phyloP scores from a whole-genome alignment of 352 stramenopile genomes.

The Phytophthora tubulina region DNA sequence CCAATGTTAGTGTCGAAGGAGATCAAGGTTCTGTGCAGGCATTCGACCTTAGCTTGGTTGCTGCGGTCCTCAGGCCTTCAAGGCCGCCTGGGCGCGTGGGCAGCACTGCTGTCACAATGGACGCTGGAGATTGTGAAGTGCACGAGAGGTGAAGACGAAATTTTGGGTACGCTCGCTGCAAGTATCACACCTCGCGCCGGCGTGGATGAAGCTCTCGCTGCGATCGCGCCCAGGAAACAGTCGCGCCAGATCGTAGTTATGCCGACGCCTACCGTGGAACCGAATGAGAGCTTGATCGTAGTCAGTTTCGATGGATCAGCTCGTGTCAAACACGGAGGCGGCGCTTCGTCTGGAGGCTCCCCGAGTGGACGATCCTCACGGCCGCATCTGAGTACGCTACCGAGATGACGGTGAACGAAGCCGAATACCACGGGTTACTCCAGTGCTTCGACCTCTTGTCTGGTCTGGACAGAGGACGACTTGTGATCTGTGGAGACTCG shows the following conservation, averaged over 20 bases:
- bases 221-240: no score
- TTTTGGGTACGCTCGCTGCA: no score
- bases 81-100: no score
- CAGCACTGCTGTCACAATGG: no score
- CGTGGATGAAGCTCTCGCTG: no score
- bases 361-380: background rate
- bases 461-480: background rate
- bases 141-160: no score
- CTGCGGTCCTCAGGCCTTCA: background rate
- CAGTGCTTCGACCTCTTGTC: background rate
- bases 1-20: background rate
- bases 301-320: background rate
- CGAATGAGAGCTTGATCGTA: no score
- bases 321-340: background rate
- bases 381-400: background rate
- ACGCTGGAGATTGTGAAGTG: no score
- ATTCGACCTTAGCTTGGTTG: background rate
- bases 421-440: no score
- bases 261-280: no score
- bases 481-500: constrained; percentile 15
- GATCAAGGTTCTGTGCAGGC: background rate
- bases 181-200: no score
- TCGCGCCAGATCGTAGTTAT: no score
- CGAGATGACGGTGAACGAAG: background rate
- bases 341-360: background rate